Evolutionary conservation across 352 stramenopile genomes (phyloP).

Genomic region (Phytophthora pluvialis): DNA sequence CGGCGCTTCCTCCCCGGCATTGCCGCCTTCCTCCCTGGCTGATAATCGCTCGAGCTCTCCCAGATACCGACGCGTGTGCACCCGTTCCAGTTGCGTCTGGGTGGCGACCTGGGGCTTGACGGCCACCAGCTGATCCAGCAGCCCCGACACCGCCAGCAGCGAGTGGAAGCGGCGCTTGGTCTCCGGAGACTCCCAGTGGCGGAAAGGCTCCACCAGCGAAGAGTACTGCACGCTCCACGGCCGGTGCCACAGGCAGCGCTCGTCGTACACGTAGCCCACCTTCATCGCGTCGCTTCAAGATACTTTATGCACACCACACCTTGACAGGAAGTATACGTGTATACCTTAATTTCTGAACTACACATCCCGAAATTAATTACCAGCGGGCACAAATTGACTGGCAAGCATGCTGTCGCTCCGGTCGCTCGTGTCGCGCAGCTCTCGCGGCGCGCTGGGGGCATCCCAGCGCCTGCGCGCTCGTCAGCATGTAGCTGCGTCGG

Average conservation of each 20-base stretch:
- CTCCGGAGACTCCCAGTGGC: conserved; percentile 82
- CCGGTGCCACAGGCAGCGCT: conserved; percentile 82
- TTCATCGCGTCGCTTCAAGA: conserved; percentile 23
- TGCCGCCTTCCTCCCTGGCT: conserved; percentile 58
- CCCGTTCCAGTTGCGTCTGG: conserved; percentile 49
- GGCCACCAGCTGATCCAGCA: conserved; percentile 50
- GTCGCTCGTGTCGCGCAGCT: conserved; percentile 22
- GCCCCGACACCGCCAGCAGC: conserved; percentile 73
- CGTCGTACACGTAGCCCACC: conserved; percentile 81
- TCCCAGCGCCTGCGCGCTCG: conserved; percentile 4
- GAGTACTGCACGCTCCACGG: conserved; percentile 64
- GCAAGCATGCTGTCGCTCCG: conserved; percentile 33
- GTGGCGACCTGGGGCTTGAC: conserved; percentile 53
- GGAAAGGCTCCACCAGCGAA: conserved; percentile 61
- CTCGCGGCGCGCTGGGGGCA: conserved; percentile 3
- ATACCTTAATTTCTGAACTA: not conserved
- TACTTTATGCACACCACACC: conserved; percentile 2
- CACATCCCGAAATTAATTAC: not conserved
- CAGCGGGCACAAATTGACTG: conserved; percentile 31
- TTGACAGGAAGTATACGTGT: not conserved
- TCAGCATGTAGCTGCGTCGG: conserved; percentile 11
- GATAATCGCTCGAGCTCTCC: conserved; percentile 59
- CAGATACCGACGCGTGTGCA: conserved; percentile 71
- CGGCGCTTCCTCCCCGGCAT: conserved; percentile 72
- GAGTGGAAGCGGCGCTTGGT: conserved; percentile 86